Evolutionary conservation across 306 rosid species (phyloP), one percentile per base, ranked within the genome.

Genomic region (Astragalus membranaceus): DNA sequence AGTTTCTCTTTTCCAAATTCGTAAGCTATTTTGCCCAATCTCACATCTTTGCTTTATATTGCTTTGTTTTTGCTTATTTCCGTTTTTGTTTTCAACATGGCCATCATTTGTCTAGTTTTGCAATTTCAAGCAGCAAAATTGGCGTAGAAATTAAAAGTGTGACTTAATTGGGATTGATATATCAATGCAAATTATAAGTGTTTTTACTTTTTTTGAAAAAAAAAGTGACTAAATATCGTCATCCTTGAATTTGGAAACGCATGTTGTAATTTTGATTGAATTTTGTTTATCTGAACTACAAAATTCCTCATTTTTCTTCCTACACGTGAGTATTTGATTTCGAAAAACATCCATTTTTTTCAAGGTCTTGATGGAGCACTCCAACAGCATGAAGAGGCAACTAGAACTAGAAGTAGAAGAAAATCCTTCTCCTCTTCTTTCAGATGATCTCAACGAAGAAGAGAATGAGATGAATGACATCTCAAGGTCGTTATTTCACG

Each of bases 401-500:
- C 13, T 43, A 5, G 15, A 37, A 60, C 14, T 8, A 35, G 65
- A 60, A 5, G 33, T 15, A 10, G 7, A 33, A 4, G 10, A 16
- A 17, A 39, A 62, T 10, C 20, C 15, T 10, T n/a, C 4, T 4
- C 32, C 42, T 17, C 0, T 62, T 41, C 1, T 62, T 41, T 4
- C 9, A 17, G 11, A 62, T 6, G 50, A 62, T 17, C 48, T 2
- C 15, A 48, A 66, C 6, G 81, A 36, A 73, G 82, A 32, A 66
- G 85, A 55, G 20, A 33, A 10, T 3, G 64, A 71, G 52, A 52
- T 23, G 61, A 58, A 69, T 44, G 20, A 85, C 76, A 23, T 23
- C 26, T 29, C 69, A 7, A 68, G 72, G 71, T 75, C 74, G 9
- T 86, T 87, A 7, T 75, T 87, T 62, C 51, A 48, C 56, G 77